phyloP scores from a whole-genome alignment of 2,329 filamentous ascomycete species.

The Acephala macrosclerotiorum region DNA sequence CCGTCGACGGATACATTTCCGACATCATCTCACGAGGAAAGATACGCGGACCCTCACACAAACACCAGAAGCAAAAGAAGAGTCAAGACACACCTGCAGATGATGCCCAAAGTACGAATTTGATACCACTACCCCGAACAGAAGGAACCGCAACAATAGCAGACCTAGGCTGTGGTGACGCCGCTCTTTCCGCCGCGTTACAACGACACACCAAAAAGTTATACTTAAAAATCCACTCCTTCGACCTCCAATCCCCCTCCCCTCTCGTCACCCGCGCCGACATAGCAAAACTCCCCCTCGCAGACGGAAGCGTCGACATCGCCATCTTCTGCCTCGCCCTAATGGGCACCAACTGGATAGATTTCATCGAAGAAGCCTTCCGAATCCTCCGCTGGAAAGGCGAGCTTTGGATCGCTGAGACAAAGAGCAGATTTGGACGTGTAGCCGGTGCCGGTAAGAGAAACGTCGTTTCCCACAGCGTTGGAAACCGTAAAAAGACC shows the following conservation, averaged over 20 bases:
- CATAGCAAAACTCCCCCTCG: slow-evolving; percentile 82
- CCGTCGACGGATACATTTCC: slow-evolving; percentile 84
- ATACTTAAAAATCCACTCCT: slow-evolving; percentile 80
- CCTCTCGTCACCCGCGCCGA: slow-evolving; percentile 86
- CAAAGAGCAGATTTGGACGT: slow-evolving; percentile 88
- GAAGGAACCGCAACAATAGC: slow-evolving; percentile 79
- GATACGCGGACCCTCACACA: slow-evolving; percentile 45
- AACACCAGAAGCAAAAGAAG: slow-evolving; percentile 33
- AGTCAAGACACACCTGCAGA: slow-evolving; percentile 28
- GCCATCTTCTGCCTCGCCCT: slow-evolving; percentile 95
- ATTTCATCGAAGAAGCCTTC: slow-evolving; percentile 96
- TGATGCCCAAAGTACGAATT: neutral
- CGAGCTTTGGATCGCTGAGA: slow-evolving; percentile 96
- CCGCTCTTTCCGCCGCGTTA: slow-evolving; percentile 76
- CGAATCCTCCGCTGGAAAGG: slow-evolving; percentile 91
- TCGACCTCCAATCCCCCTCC: slow-evolving; percentile 82
- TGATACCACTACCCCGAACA: slow-evolving; percentile 69
- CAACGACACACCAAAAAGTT: slow-evolving; percentile 69
- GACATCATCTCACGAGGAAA: slow-evolving; percentile 74
- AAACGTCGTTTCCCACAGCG: slow-evolving; percentile 70
- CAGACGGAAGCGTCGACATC: slow-evolving; percentile 79
- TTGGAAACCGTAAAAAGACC: slow-evolving; percentile 66
- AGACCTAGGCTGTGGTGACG: slow-evolving; percentile 94
- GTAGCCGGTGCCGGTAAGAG: slow-evolving; percentile 54
- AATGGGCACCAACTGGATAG: slow-evolving; percentile 99